Conservation (phyloP, 2,329 filamentous ascomycete genomes). For the Stemphylium vesicarium region DNA sequence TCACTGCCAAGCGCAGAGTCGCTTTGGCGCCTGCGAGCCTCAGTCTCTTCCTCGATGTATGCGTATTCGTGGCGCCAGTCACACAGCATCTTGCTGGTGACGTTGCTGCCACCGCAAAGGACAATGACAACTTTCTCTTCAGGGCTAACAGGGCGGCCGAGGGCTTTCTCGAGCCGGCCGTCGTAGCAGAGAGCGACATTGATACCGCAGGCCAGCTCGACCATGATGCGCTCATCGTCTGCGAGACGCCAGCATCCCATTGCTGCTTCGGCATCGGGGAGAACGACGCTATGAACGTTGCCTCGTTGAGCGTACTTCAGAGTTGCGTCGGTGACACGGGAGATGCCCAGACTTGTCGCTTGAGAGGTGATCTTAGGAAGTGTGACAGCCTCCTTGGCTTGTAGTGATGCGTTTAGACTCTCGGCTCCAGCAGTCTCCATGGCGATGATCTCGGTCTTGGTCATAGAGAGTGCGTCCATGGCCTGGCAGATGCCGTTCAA, state of each 20-base stretch:
- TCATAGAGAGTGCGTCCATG: slow-evolving; percentile 57
- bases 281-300: slow-evolving; percentile 65
- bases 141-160: slow-evolving; percentile 68
- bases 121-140: slow-evolving; percentile 80
- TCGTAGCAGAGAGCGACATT: slow-evolving; percentile 73
- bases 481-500: slow-evolving; percentile 78
- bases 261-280: slow-evolving; percentile 79
- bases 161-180: slow-evolving; percentile 63
- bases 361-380: slow-evolving; percentile 75
- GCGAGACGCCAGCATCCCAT: slow-evolving; percentile 77
- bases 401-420: slow-evolving; percentile 68
- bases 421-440: slow-evolving; percentile 79
- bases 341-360: slow-evolving; percentile 76
- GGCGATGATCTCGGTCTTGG: slow-evolving; percentile 63
- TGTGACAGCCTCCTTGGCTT: slow-evolving; percentile 63
- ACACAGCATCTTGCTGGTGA: slow-evolving; percentile 59
- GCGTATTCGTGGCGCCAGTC: slow-evolving; percentile 55
- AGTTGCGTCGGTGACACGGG: slow-evolving; percentile 70
- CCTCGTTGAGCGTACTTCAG: slow-evolving; percentile 67
- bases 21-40: slow-evolving; percentile 18
- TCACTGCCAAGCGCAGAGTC: slow-evolving; percentile 28
- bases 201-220: slow-evolving; percentile 86
- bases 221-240: slow-evolving; percentile 80
- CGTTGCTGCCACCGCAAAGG: slow-evolving; percentile 73
- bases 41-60: slow-evolving; percentile 26